Conservation (phyloP, 345 rosid species). For the Heritiera fomes region DNA sequence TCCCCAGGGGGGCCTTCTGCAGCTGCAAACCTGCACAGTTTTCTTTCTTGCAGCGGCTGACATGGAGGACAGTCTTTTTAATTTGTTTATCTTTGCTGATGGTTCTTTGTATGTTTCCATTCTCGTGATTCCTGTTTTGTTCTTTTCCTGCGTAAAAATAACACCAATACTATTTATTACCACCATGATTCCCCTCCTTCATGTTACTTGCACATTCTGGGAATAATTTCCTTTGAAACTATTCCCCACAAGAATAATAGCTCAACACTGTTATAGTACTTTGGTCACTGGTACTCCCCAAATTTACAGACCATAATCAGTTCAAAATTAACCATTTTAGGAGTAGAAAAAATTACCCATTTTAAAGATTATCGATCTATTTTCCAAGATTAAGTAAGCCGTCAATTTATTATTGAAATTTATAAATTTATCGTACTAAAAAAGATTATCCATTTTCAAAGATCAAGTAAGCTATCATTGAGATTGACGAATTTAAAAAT, state of each 20-base stretch:
- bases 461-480: too few species aligned
- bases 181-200: conserved; percentile 11
- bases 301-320: neutral
- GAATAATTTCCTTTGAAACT: conserved; percentile 16
- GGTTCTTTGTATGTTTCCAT: conserved; percentile 26
- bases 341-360: too few species aligned
- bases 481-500: too few species aligned
- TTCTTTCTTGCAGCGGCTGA: conserved; percentile 52
- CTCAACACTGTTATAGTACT: too few species aligned
- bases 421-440: too few species aligned
- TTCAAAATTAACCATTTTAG: neutral
- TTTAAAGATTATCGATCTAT: too few species aligned
- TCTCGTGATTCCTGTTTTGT: conserved; percentile 58
- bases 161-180: conserved; percentile 20
- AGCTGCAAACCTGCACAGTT: conserved; percentile 18
- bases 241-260: too few species aligned
- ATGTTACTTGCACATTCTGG: conserved; percentile 32
- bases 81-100: conserved; percentile 20
- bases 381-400: too few species aligned
- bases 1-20: conserved; percentile 20
- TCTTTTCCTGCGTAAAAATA: conserved; percentile 14
- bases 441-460: too few species aligned
- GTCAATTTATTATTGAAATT: too few species aligned
- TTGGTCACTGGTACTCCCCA: neutral
- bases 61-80: conserved; percentile 41